Evolutionary conservation across 2,329 filamentous ascomycete species (phyloP), one percentile per base, ranked within the genome.

Genomic region (Hirsutella thompsonii): DNA sequence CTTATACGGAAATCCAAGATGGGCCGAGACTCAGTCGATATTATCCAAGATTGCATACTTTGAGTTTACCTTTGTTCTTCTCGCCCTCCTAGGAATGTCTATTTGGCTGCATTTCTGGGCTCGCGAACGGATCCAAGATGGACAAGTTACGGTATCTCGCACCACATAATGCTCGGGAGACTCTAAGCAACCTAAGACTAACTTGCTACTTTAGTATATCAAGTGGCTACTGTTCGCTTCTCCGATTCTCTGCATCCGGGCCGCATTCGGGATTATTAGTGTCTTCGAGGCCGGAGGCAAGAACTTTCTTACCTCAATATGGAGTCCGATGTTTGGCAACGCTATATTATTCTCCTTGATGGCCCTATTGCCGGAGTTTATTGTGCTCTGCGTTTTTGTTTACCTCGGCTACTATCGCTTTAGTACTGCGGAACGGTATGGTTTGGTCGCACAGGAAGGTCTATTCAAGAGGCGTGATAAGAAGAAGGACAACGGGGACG

Each of bases 301-400:
- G 20, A 18, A 20, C 16, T 36, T 36, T 36, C 34, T 36, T 4
- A 34, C 14, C 36, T 34, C 29, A 18, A 42, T 29, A 13, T 46
- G 44, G 44, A 42, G 33, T 19, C 42, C 42, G 16, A 37, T 49
- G 14, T 41, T 34, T 9, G 47, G 47, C 16, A 46, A 40, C n/a
- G 42, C 43, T 3, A 36, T 46, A 14, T 43, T 44, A 2, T 49
- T 49, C 30, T 37, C 44, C 30, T 39, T 49, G 16, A 47, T 49
- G 47, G 42, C 42, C 6, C 37, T 49, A 20, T 37, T 49, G 19
- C 38, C 46, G 8, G 47, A 49, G 39, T 49, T 46, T 16, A 36
- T 47, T 13, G 45, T 38, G 4, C 26, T 47, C 19, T 36, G 32
- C n/a, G 42, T 42, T 2, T 49, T 42, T 38, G 16, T 46, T 6